Conservation (phyloP, 2,329 filamentous ascomycete genomes). For the Aureobasidium musti region DNA sequence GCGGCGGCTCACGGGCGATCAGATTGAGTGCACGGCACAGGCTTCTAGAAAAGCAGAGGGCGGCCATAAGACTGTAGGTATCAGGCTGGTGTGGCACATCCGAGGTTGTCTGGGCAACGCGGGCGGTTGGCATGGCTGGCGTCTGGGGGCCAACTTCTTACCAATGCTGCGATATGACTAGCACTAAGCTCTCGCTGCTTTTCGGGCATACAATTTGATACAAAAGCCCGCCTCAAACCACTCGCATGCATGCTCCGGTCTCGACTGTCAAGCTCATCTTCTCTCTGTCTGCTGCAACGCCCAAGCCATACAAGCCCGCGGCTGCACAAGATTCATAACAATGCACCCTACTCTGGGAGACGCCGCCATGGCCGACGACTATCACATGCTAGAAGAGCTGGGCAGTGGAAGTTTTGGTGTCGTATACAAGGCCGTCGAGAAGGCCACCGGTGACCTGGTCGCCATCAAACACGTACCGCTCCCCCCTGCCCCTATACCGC, state of each 20-base stretch:
- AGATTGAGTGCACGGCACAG: conserved; percentile 8
- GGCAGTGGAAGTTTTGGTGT: conserved; percentile 97
- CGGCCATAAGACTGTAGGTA: not conserved
- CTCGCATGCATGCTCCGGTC: conserved; percentile 22
- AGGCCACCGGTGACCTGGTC: conserved; percentile 84
- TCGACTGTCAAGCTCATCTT: conserved; percentile 2
- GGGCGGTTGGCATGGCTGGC: not conserved
- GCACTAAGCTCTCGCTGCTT: not conserved
- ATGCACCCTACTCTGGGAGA: conserved; percentile 33
- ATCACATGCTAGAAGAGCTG: conserved; percentile 94
- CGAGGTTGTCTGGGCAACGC: conserved; percentile 4
- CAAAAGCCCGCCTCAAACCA: conserved; percentile 13
- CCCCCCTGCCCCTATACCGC: not conserved
- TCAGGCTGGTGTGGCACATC: not conserved
- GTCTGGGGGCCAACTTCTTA: conserved; percentile 1
- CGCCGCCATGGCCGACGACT: conserved; percentile 70
- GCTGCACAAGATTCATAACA: conserved; percentile 10
- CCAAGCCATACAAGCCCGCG: not conserved
- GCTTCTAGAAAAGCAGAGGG: not conserved
- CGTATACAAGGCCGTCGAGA: conserved; percentile 96
- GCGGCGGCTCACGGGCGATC: conserved; percentile 15
- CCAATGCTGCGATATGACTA: conserved; percentile 4
- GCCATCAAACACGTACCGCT: conserved; percentile 88
- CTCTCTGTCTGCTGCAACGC: conserved; percentile 8
- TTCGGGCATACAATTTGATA: conserved; percentile 11